Evolutionary conservation across 352 stramenopile genomes (phyloP).

Genomic region (Globisporangium parvum): DNA sequence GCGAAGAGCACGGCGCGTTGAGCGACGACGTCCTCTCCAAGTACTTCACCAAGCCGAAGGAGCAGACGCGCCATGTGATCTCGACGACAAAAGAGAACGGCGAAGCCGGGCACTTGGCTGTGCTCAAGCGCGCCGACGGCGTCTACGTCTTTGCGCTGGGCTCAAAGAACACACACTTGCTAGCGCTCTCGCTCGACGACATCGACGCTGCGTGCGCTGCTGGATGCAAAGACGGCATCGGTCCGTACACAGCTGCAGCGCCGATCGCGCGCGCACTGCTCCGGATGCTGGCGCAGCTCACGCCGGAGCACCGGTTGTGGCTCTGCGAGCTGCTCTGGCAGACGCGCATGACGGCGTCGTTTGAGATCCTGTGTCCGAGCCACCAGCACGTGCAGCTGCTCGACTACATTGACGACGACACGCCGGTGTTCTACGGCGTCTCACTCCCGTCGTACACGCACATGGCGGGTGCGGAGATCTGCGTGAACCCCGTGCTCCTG

Average conservation of each 20-base stretch:
- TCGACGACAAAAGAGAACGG: conserved; percentile 78
- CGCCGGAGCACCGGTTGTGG: conserved; percentile 27
- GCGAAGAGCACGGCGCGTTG: conserved; percentile 25
- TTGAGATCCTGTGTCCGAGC: conserved; percentile 63
- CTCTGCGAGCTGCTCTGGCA: conserved; percentile 77
- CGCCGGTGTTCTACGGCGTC: conserved; percentile 74
- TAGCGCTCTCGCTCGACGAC: conserved; percentile 41
- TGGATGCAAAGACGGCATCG: conserved; percentile 16
- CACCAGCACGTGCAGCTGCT: conserved; percentile 79
- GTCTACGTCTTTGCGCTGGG: conserved; percentile 63
- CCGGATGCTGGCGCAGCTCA: conserved; percentile 29
- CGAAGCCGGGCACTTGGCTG: conserved; percentile 62
- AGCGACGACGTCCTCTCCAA: conserved; percentile 42
- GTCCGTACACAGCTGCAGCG: conserved; percentile 45
- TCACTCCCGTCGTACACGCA: conserved; percentile 43
- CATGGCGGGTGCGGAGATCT: conserved; percentile 47
- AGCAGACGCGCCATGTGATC: conserved; percentile 45
- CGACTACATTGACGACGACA: conserved; percentile 59
- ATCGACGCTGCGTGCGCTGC: conserved; percentile 27
- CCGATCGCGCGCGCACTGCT: conserved; percentile 49
- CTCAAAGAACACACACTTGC: conserved; percentile 80
- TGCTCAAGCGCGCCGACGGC: conserved; percentile 64
- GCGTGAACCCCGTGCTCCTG: conserved; percentile 68
- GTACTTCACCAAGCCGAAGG: conserved; percentile 69
- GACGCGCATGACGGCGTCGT: conserved; percentile 65